These are phyloP conservation scores for Aquilaria sinensis DNA, from an alignment of 345 rosid species.

Conservation along the genomic window DNA sequence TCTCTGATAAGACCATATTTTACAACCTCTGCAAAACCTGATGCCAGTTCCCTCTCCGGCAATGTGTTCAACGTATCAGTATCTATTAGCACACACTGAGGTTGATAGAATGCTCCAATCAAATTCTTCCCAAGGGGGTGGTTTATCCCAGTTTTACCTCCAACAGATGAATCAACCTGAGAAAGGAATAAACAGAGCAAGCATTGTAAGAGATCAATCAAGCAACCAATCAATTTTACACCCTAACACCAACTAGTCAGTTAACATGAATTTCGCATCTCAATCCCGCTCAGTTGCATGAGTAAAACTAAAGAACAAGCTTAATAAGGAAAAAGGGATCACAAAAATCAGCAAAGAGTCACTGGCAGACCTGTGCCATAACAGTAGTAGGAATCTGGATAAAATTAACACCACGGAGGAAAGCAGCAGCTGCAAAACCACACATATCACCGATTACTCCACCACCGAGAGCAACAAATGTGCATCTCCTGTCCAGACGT, in stretches of 20 bases:
- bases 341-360: background rate
- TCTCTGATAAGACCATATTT: constrained; percentile 98
- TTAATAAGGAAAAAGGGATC: background rate
- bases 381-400: constrained; percentile 98
- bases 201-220: background rate
- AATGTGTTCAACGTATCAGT: constrained; percentile 83
- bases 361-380: constrained; percentile 76
- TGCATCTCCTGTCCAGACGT: constrained; percentile 69
- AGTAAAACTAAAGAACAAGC: constrained; percentile 1
- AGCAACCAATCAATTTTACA: background rate
- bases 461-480: constrained; percentile 97
- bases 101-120: constrained; percentile 99
- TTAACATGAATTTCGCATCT: too few species aligned
- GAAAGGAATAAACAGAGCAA: constrained; percentile 8
- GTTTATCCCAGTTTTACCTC: constrained; percentile 97
- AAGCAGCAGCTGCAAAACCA: constrained; percentile 94
- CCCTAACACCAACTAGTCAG: too few species aligned
- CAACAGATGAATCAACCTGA: constrained; percentile 98
- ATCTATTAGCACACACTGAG: constrained; percentile 88
- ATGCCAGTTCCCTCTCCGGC: constrained; percentile 92
- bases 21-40: constrained; percentile 90
- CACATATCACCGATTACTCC: constrained; percentile 99
- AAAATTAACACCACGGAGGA: constrained; percentile 95
- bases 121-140: constrained; percentile 92
- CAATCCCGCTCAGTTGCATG: too few species aligned